Evolutionary conservation across 2,329 filamentous ascomycete species (phyloP).

Genomic region (Fusarium heterosporum): DNA sequence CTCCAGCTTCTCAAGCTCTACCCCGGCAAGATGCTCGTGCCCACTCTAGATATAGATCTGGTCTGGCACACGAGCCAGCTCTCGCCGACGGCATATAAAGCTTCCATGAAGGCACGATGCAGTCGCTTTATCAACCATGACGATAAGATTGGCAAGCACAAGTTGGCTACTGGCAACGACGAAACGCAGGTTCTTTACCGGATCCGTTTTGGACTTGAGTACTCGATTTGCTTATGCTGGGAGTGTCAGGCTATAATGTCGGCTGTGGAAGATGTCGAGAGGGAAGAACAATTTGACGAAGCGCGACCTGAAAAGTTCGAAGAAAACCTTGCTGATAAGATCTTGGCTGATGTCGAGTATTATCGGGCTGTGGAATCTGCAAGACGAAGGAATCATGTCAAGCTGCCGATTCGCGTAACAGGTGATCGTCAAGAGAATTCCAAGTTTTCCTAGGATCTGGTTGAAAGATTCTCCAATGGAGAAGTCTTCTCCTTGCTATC

Average conservation of each 20-base stretch:
- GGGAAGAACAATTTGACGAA: not conserved
- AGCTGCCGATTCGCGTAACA: conserved; percentile 11
- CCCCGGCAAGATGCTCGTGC: conserved; percentile 51
- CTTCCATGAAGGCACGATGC: conserved; percentile 21
- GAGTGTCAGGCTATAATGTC: conserved; percentile 39
- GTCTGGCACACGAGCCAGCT: conserved; percentile 58
- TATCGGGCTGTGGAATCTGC: conserved; percentile 30
- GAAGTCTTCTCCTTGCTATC: not conserved
- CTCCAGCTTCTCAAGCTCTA: conserved; percentile 53
- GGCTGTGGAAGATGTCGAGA: conserved; percentile 24
- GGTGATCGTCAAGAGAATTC: not conserved
- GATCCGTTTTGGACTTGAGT: conserved; percentile 32
- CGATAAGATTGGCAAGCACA: conserved; percentile 34
- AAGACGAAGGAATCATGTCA: conserved; percentile 30
- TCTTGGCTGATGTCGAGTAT: conserved; percentile 22
- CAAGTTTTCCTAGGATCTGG: too few relatives aligned
- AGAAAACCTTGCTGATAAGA: not conserved
- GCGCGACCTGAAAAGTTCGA: not conserved
- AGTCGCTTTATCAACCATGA: conserved; percentile 48
- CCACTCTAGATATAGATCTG: conserved; percentile 56
- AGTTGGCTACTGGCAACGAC: conserved; percentile 19
- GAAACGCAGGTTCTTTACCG: conserved; percentile 35
- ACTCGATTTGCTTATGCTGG: conserved; percentile 38
- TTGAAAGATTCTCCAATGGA: not conserved
- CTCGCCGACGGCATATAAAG: conserved; percentile 47